Base-by-base conservation (phyloP, 192 early-diverging fungal species). In the Pecoramyces ruminantium region DNA sequence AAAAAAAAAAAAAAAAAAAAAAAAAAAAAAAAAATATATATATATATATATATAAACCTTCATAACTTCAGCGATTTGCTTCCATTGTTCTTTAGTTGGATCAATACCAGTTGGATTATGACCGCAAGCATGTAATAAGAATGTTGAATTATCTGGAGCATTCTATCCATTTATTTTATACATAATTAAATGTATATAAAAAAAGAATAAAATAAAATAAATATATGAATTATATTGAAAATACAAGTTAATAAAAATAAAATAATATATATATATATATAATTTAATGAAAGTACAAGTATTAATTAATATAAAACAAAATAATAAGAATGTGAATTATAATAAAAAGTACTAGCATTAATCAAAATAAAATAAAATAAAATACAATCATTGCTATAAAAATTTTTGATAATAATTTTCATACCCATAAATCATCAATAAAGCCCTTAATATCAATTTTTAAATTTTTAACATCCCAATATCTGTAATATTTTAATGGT, bases 81-180 rank as follows among this genome's bases (percentile, higher is more conserved):
- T 86, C 98, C 98, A 99, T 85, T 99, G 96, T 80, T 87, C 94
- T 28, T 85, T 83, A 34, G 94, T 95, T 38, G 98, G 98, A 88
- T 99, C 98, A 28, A 97, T 97, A 84, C 98, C 98, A 8, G 98
- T 98, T 38, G 98, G 98, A 90, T 99, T 99, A 87, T 99, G 98
- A 11, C 97, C 98, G 83, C 98, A 99, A 58, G 97, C 98, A 85
- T 99, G 98, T 78, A 99, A 88, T 78, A 99, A 89, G 80, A 98
- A 88, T 78, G 97, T 87, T 79, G 96, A 96, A 80, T 92, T 93
- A 84, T 90, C 87, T 38, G 97, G 97, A 79, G 96, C 91, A 78
- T 87, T 92, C 86, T 93, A 79, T 77, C 40, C 78, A 29, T 78
- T 28, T 34, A 25, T 30, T 12, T 17, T 29, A 25, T 18, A 38